Evolutionary conservation across 2,329 filamentous ascomycete species (phyloP), one percentile per base, ranked within the genome.

Genomic region (Emericellopsis atlantica): DNA sequence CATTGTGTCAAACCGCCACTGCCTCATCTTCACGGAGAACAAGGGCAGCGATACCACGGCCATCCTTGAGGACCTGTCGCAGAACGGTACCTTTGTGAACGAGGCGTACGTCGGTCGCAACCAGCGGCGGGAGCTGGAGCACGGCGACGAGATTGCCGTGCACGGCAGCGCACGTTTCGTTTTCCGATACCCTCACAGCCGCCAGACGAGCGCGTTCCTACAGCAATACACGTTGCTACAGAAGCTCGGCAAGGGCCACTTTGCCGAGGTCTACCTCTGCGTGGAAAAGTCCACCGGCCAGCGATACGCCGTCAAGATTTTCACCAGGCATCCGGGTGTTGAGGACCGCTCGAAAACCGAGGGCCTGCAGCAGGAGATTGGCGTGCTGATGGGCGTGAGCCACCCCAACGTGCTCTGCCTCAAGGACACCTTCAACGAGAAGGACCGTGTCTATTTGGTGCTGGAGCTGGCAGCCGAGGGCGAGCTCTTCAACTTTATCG

Each of bases 1-100:
- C 2, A 85, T 85, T 5, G 80, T 95, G 35, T 95, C 89, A 15
- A 96, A 96, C 55, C 76, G 89, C 4, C 84, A 89, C 59, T 86
- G 81, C 47, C 62, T 85, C 8, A 49, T 86, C 2, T 85, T 84
- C 52, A 69, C 64, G 18, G 72, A 78, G 53, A 75, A 75, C 45
- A 74, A 74, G 48, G 70, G 66, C 9, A 60, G 64, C 14, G 68
- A 75, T 58, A 73, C 69, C 48, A 71, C 77, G 34, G 90, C 87
- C 8, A 74, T 96, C 11, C 62, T 98, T 5, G 89, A 98, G 58
- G 92, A 98, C 58, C 65, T 96, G 16, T 98, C 92, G 6, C 92
- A 81, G 55, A 98, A 98, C 56, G 92, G 92, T 39, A 98, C 93
- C 0, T 98, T 89, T 56, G 82, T 98, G 51, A 96, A 96, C 54